Percentiles rank a stretch among this genome's conserved stretches.
These are phyloP conservation scores for Rutstroemia sp. DNA, from an alignment of 2,329 filamentous ascomycete species.

Conservation along the genomic window DNA sequence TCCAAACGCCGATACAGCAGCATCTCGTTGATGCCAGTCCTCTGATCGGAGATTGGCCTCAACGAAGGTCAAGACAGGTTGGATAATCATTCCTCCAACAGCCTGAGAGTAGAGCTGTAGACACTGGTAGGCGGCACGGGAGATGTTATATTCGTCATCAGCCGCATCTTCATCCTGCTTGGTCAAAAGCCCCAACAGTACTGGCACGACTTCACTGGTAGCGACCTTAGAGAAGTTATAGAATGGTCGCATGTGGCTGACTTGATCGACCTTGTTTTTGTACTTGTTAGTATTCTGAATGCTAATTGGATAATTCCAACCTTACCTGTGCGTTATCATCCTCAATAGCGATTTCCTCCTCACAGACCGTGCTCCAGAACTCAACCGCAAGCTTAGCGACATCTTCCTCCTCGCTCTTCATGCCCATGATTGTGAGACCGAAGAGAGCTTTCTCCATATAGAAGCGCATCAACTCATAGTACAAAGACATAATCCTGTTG, in stretches of 20 bases:
- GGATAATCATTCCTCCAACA: slow-evolving; percentile 76
- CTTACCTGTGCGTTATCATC: slow-evolving; percentile 82
- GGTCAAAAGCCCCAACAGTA: slow-evolving; percentile 79
- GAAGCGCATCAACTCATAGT: slow-evolving; percentile 99
- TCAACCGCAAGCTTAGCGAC: slow-evolving; percentile 97
- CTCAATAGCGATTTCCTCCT: slow-evolving; percentile 96
- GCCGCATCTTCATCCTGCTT: slow-evolving; percentile 96
- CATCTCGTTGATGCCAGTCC: slow-evolving; percentile 92
- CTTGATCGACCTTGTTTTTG: slow-evolving; percentile 20
- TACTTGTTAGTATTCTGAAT: background rate
- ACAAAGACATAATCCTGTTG: slow-evolving; percentile 97
- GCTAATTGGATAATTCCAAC: slow-evolving; percentile 5
- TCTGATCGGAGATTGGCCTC: slow-evolving; percentile 83
- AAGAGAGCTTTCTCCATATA: slow-evolving; percentile 99
- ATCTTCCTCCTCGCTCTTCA: slow-evolving; percentile 97
- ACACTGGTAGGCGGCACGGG: slow-evolving; percentile 92
- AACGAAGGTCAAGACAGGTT: slow-evolving; percentile 82
- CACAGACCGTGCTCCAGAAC: slow-evolving; percentile 99
- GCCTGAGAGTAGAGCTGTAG: slow-evolving; percentile 92
- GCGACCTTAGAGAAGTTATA: slow-evolving; percentile 95
- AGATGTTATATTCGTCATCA: slow-evolving; percentile 96
- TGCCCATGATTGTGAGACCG: slow-evolving; percentile 91
- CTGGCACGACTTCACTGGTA: slow-evolving; percentile 87
- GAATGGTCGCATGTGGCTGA: slow-evolving; percentile 68
- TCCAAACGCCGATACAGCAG: slow-evolving; percentile 92